Evolutionary conservation across 2,329 filamentous ascomycete genomes (phyloP), one percentile per base, ranked within the genome.

Genomic region (Trichoderma hamatum): DNA sequence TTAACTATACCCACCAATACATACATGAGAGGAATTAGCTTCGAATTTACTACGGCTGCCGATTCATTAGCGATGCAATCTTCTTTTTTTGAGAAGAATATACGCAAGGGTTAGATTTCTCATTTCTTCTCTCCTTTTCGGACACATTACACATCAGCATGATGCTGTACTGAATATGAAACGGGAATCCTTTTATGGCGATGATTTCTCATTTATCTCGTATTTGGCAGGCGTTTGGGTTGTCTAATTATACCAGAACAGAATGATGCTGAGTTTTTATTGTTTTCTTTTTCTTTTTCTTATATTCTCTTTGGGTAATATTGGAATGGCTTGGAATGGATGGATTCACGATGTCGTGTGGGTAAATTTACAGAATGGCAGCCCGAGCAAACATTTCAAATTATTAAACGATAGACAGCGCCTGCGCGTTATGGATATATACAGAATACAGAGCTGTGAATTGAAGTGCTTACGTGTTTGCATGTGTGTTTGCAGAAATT

Each of bases 381-480:
- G 64, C 63, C 49, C 39, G 43, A 64, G 51, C 34, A 55, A 51
- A 61, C 46, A 14, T 61, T 43, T 19, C 65, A 52, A 30, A 68
- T 54, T 46, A 61, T 55, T 60, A 61, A 24, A 61, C 21, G 49
- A 69, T 69, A 70, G 66, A 70, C 69, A 70, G 69, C 51, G 69
- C 69, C 49, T 54, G 28, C 43, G 55, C 55, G 56, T 61, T 49
- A 61, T 62, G 68, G 36, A 68, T 67, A 68, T 56, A 67, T 59
- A 68, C 49, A 68, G 34, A 49, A 26, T 59, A 68, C 49, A 68
- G 28, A 49, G 21, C 26, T 52, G 60, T 64, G 49, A 64, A 55
- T 43, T 39, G 32, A 64, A 64, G 16, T 26, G 24, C 4, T 26
- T 43, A 7, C 39, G 19, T 43, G 19, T 43, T 2, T 43, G 39